Percentiles rank a stretch among this genome's conserved stretches.
These are phyloP conservation scores for Pichia occidentalis DNA, from an alignment of 805 yeast species.

Conservation along the genomic window DNA sequence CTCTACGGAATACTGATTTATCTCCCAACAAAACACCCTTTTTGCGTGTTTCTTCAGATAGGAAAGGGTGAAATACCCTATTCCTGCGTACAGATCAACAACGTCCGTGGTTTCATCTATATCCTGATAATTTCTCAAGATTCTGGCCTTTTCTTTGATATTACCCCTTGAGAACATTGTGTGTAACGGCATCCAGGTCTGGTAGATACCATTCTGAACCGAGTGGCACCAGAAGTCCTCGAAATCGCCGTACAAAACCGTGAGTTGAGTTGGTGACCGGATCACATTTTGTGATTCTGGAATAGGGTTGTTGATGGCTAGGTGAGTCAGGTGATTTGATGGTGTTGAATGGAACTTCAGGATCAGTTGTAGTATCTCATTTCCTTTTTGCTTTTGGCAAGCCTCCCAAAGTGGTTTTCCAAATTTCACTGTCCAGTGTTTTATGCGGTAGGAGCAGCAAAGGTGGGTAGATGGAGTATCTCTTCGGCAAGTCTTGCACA, in stretches of 20 bases:
- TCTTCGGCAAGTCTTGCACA: slow-evolving; percentile 36
- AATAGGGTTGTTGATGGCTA: slow-evolving; percentile 74
- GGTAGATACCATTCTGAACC: slow-evolving; percentile 67
- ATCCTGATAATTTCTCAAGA: slow-evolving; percentile 33
- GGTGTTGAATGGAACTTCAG: slow-evolving; percentile 10
- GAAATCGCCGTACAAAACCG: slow-evolving; percentile 60
- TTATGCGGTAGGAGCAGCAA: slow-evolving; percentile 49
- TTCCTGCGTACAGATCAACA: slow-evolving; percentile 75
- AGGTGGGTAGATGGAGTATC: slow-evolving; percentile 63
- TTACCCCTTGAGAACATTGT: slow-evolving; percentile 90
- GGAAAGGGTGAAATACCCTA: slow-evolving; percentile 74
- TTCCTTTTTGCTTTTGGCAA: neutral
- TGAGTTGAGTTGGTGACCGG: slow-evolving; percentile 57
- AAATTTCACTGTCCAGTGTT: slow-evolving; percentile 36
- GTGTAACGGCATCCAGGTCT: slow-evolving; percentile 77
- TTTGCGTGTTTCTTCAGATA: slow-evolving; percentile 52
- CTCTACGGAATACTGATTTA: slow-evolving; percentile 77
- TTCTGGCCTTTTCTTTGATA: slow-evolving; percentile 69
- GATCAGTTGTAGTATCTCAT: slow-evolving; percentile 1
- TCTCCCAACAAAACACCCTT: slow-evolving; percentile 66
- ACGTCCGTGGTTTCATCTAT: slow-evolving; percentile 37
- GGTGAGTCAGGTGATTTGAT: slow-evolving; percentile 35
- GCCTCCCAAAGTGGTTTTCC: slow-evolving; percentile 24
- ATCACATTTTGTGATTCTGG: slow-evolving; percentile 18
- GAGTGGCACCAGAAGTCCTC: slow-evolving; percentile 74